A percentile compares a stretch with the other conserved stretches of the same genome.
phyloP scores from a whole-genome alignment of 163 green algal genomes.

The Chlamydomonas reinhardtii region DNA sequence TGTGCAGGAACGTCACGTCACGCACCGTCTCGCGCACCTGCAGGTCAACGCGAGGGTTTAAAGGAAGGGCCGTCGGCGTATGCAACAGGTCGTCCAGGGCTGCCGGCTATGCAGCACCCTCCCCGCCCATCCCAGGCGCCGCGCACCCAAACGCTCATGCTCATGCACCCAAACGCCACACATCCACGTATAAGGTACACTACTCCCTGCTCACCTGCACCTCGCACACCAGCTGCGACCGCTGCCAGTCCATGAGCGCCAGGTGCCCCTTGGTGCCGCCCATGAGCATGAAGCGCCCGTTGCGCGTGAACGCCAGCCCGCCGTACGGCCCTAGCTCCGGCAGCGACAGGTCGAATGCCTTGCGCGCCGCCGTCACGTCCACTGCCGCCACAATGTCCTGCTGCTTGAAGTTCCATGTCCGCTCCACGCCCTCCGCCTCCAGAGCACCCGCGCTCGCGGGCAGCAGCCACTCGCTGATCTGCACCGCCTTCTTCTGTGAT shows the following conservation, averaged over 20 bases:
- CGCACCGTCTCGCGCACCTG: slow-evolving; percentile 90
- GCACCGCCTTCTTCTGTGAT: slow-evolving; percentile 71
- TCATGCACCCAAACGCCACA: too few relatives aligned
- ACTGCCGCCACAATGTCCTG: slow-evolving; percentile 74
- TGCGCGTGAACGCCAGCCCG: slow-evolving; percentile 83
- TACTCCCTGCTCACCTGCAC: slow-evolving; percentile 77
- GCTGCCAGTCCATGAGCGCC: slow-evolving; percentile 92
- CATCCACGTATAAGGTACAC: too few relatives aligned
- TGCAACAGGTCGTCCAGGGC: too few relatives aligned
- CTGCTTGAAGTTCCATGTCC: slow-evolving; percentile 93
- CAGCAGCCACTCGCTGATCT: slow-evolving; percentile 89
- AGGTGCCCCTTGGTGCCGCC: slow-evolving; percentile 92
- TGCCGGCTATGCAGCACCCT: too few relatives aligned
- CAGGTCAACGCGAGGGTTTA: not conserved
- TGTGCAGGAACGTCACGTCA: slow-evolving; percentile 96
- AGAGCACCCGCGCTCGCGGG: slow-evolving; percentile 82
- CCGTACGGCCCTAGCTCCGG: slow-evolving; percentile 92
- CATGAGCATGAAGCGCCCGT: slow-evolving; percentile 87
- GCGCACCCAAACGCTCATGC: too few relatives aligned
- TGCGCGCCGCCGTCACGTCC: slow-evolving; percentile 77
- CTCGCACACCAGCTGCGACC: slow-evolving; percentile 82
- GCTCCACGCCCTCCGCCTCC: slow-evolving; percentile 93
- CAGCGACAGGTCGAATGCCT: slow-evolving; percentile 92
- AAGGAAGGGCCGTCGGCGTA: too few relatives aligned
- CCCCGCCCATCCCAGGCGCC: too few relatives aligned